These are phyloP conservation scores for Pichia nakasei DNA, from an alignment of 805 yeast genomes.

Conservation along the genomic window DNA sequence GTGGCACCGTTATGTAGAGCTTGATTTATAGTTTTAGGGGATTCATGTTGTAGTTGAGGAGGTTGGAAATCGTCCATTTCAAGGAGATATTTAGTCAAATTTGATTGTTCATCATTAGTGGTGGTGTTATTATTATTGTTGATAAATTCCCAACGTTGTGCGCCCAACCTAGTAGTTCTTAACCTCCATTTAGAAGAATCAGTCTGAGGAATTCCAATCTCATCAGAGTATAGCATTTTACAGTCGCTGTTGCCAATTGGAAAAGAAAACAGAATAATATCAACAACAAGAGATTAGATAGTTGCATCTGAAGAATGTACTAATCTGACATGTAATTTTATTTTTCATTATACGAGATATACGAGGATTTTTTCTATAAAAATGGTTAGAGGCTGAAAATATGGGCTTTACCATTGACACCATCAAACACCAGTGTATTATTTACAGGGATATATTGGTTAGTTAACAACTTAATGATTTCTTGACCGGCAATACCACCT, in stretches of 20 bases:
- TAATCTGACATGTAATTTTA: background rate
- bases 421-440: slow-evolving; percentile 67
- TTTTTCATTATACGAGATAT: background rate
- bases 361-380: too few relatives aligned
- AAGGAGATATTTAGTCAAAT: slow-evolving; percentile 45
- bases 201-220: slow-evolving; percentile 54
- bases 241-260: background rate
- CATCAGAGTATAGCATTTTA: slow-evolving; percentile 59
- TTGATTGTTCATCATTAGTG: slow-evolving; percentile 42
- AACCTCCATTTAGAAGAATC: slow-evolving; percentile 73
- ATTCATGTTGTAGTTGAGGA: slow-evolving; percentile 16
- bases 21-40: slow-evolving; percentile 32
- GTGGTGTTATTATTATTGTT: slow-evolving; percentile 27
- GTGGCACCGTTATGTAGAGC: slow-evolving; percentile 69
- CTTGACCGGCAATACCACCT: slow-evolving; percentile 87
- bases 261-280: too few relatives aligned
- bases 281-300: too few relatives aligned
- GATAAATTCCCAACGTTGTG: slow-evolving; percentile 70
- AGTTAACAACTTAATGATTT: slow-evolving; percentile 64
- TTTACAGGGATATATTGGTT: slow-evolving; percentile 75
- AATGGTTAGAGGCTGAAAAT: background rate
- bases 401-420: slow-evolving; percentile 42
- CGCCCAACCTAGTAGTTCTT: slow-evolving; percentile 59
- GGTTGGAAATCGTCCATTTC: slow-evolving; percentile 16
- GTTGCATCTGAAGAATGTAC: background rate